phyloP scores from a whole-genome alignment of 495 filamentous ascomycete species.

The Penicillium flavigenum region DNA sequence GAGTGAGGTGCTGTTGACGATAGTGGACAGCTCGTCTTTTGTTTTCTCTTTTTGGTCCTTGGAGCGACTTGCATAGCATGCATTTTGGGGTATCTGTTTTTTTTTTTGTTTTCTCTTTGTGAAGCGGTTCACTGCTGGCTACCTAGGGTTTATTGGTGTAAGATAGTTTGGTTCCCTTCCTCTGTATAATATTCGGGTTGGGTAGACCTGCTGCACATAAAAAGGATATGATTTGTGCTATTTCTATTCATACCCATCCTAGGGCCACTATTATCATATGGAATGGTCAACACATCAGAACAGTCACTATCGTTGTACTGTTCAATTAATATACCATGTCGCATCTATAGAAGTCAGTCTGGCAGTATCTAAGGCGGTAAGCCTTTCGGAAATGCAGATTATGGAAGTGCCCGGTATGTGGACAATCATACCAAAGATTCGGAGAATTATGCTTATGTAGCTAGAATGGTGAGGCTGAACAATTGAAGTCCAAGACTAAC shows the following conservation, averaged over 20 bases:
- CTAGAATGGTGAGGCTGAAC: neutral
- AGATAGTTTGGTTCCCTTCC: neutral
- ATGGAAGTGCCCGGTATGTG: neutral
- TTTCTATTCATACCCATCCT: neutral
- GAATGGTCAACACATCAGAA: neutral
- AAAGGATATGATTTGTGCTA: neutral
- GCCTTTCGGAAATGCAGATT: neutral
- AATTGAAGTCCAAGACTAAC: neutral
- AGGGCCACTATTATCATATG: neutral
- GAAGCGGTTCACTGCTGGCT: neutral
- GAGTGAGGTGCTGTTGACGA: neutral
- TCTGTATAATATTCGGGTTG: neutral
- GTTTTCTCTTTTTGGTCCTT: neutral
- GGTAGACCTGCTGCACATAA: constrained; percentile 1
- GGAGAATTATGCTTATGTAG: neutral
- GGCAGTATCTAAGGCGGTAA: neutral
- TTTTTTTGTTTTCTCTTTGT: neutral
- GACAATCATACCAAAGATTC: neutral
- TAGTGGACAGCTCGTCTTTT: neutral
- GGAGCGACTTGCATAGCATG: constrained; percentile 5
- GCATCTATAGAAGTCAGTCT: neutral
- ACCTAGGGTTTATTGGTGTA: neutral
- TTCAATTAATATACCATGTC: neutral
- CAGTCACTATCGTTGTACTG: neutral
- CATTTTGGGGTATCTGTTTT: neutral